Evolutionary conservation across 2,329 filamentous ascomycete species (phyloP), one percentile per base, ranked within the genome.

Genomic region (Hawksworthiomyces lignivorus): DNA sequence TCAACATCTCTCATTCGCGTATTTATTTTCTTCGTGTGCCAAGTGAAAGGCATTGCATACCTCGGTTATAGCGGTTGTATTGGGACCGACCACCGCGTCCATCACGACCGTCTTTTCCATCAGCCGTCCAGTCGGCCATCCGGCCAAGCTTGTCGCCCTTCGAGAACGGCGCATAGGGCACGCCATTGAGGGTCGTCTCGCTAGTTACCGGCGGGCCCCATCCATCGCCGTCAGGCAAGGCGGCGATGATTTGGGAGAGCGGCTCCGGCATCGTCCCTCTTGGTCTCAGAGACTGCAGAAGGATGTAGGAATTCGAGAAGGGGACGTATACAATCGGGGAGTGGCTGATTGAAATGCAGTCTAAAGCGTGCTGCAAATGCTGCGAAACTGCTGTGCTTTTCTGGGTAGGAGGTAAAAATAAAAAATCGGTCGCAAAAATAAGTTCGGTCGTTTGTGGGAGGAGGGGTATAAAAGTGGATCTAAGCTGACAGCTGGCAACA

Each of bases 121-220:
- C 92, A 36, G 80, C 61, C 15, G 89, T 94, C 92, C 92, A 98
- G 73, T 98, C 92, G 48, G 92, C 92, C 89, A 98, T 97, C 63
- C 92, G 89, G 59, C 92, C 92, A 47, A 98, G 75, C 76, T 96
- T 97, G 73, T 98, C 92, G 62, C 87, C 88, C 69, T 98, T 98
- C 53, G 89, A 96, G 73, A 92, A 98, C 48, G 92, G 92, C 55
- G 92, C 92, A 65, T 96, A 98, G 29, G 92, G 92, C 37, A 97
- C 87, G 61, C 92, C 92, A 62, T 94, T 82, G 57, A 97, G 77
- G 48, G 86, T 95, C 50, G 87, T 94, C 63, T 95, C 87, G 56
- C 70, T 79, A 47, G 88, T 84, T 53, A 84, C 78, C 48, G 84
- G 65, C 41, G 90, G 90, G 47, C 92, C 92, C 92, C 92, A 98